These are phyloP conservation scores for Russula virescens DNA, from an alignment of 768 basidiomycete genomes.

Conservation along the genomic window DNA sequence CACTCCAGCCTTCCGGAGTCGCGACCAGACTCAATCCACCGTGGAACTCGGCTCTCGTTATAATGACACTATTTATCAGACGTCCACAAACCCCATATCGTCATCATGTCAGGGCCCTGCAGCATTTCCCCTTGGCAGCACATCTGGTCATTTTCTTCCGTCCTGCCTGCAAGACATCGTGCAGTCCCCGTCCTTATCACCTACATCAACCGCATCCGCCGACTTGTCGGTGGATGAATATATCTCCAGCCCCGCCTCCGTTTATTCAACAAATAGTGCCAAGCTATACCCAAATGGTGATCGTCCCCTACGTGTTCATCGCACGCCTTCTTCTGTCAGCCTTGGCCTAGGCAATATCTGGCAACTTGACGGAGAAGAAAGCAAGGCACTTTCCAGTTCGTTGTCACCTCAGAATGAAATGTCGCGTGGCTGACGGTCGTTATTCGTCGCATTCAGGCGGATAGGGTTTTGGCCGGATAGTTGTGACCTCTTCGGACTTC, in stretches of 20 bases:
- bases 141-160: slow-evolving; percentile 51
- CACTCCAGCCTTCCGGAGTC: background rate
- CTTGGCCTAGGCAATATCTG: slow-evolving; percentile 54
- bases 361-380: slow-evolving; percentile 69
- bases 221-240: slow-evolving; percentile 60
- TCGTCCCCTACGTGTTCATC: slow-evolving; percentile 14
- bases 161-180: slow-evolving; percentile 74
- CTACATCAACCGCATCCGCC: slow-evolving; percentile 55
- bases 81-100: slow-evolving; percentile 42
- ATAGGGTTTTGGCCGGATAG: background rate
- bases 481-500: background rate
- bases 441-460: background rate
- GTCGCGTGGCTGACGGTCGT: slow-evolving; percentile 5
- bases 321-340: slow-evolving; percentile 24
- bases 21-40: slow-evolving; percentile 28
- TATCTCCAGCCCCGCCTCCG: slow-evolving; percentile 23
- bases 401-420: slow-evolving; percentile 8
- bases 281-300: slow-evolving; percentile 20
- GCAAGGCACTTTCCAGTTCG: slow-evolving; percentile 25
- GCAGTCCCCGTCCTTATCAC: slow-evolving; percentile 51
- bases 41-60: slow-evolving; percentile 44
- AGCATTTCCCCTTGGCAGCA: slow-evolving; percentile 25
- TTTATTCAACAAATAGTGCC: slow-evolving; percentile 12
- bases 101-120: slow-evolving; percentile 30
- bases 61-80: slow-evolving; percentile 63